Evolutionary conservation across 1,139 yeast species (phyloP), one percentile per base, ranked within the genome.

Genomic region (Geotrichum fermentans): DNA sequence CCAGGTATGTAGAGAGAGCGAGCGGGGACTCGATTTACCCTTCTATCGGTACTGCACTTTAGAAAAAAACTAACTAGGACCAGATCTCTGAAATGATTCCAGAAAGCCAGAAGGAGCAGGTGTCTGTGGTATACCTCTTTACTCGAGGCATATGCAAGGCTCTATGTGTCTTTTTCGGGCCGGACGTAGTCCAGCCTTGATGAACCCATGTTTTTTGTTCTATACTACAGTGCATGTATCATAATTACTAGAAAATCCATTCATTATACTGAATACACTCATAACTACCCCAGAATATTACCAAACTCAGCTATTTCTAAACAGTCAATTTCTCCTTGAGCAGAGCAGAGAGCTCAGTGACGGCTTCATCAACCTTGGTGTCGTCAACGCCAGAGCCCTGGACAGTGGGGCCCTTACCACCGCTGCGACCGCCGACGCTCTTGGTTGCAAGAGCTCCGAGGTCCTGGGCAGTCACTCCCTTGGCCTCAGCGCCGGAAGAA

Each of bases 361-460:
- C 73, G 28, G 98, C 99, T 38, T 74, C 77, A 40, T 73, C 74
- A 51, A 89, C 75, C 56, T 86, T 87, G 39, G 71, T 74, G 36
- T 81, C 77, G 55, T 87, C 85, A 60, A 83, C 88, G 61, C 98
- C 98, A 81, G 89, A 84, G 68, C 99, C 99, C 73, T 92, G 98
- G 58, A 89, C 88, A 53, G 90, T 82, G 59, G 89, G 87, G 55
- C 97, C 97, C 71, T 88, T 92, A 67, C 99, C 99, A 70, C 99
- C 99, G 52, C 96, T 95, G 68, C 85, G 87, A 68, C 99, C 99
- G 57, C 98, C 99, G 60, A 94, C 80, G 61, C 76, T 74, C 48
- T 73, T 70, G 43, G 90, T 73, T 41, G 86, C 97, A 51, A 77
- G 72, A 50, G 75, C 71, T 34, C 95, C 95, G 58, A 89, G 76